A percentile compares a stretch with the other conserved stretches of the same genome.
Evolutionary conservation across 208 protist genomes (phyloP).

Genomic region (Trypanosoma mega): DNA sequence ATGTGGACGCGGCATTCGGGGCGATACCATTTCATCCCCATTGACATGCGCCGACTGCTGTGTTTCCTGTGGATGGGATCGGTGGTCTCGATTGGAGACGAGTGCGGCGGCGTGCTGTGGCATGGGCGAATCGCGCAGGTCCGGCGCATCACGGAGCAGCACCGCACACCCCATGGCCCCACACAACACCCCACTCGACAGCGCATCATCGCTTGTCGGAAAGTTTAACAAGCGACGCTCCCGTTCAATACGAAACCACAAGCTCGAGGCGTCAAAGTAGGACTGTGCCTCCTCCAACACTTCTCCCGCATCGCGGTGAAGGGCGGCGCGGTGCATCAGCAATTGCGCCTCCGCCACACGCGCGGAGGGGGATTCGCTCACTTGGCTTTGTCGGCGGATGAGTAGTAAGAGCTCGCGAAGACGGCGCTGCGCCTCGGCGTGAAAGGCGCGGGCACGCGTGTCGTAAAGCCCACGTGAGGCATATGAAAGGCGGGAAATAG

Average conservation of each 20-base stretch:
- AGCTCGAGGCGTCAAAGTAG: constrained; percentile 16
- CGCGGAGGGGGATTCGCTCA: not conserved
- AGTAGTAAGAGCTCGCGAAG: not conserved
- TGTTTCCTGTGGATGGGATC: too few species aligned
- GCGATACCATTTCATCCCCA: too few species aligned
- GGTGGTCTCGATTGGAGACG: too few species aligned
- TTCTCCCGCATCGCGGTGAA: constrained; percentile 17
- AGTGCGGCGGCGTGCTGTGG: constrained; percentile 2
- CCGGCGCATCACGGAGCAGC: constrained; percentile 6
- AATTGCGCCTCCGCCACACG: constrained; percentile 22
- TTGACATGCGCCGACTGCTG: too few species aligned
- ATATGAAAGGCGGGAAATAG: too few species aligned
- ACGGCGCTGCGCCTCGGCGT: too few species aligned
- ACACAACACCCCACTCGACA: constrained; percentile 25
- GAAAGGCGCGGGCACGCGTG: too few species aligned
- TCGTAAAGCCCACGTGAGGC: too few species aligned
- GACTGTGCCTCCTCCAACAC: constrained; percentile 19
- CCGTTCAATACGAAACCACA: constrained; percentile 25
- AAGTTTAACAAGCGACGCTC: constrained; percentile 12
- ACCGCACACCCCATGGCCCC: constrained; percentile 17
- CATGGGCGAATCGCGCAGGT: constrained; percentile 4
- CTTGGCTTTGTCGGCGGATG: not conserved
- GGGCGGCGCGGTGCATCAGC: constrained; percentile 15
- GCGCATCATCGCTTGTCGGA: constrained; percentile 19
- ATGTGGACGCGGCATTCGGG: not conserved